phyloP scores from a whole-genome alignment of 1,284 basidiomycete genomes.

The Papiliotrema fonsecae region DNA sequence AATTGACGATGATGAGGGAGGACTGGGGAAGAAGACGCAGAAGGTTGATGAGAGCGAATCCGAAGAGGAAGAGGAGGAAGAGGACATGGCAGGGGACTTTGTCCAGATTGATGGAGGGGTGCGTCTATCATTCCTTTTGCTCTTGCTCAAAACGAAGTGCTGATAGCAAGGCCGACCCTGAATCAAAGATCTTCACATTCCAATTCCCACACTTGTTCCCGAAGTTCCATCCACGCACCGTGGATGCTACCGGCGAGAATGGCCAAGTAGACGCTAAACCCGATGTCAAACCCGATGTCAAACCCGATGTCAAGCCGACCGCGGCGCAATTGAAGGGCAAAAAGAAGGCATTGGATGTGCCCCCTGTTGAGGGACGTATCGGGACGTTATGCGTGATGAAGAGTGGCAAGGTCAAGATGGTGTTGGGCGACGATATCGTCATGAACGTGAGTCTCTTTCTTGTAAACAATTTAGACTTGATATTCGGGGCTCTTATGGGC shows the following conservation, averaged over 20 bases:
- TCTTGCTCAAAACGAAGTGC: not conserved
- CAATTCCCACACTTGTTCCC: slow-evolving; percentile 91
- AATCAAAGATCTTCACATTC: slow-evolving; percentile 76
- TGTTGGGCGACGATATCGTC: slow-evolving; percentile 69
- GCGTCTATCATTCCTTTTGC: slow-evolving; percentile 8
- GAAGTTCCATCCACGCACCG: slow-evolving; percentile 52
- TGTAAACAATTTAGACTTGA: too few species aligned
- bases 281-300: slow-evolving; percentile 17
- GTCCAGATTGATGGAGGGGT: slow-evolving; percentile 44
- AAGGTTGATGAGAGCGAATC: slow-evolving; percentile 75
- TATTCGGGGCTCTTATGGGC: too few species aligned
- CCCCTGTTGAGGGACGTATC: slow-evolving; percentile 66
- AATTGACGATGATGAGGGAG: slow-evolving; percentile 46
- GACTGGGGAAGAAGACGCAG: slow-evolving; percentile 59
- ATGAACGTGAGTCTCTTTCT: slow-evolving; percentile 63
- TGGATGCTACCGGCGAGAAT: slow-evolving; percentile 10
- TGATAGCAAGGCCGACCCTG: slow-evolving; percentile 47
- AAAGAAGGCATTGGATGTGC: slow-evolving; percentile 34
- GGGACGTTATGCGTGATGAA: slow-evolving; percentile 76
- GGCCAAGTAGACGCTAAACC: slow-evolving; percentile 21
- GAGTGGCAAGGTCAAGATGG: slow-evolving; percentile 81
- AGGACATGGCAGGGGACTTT: slow-evolving; percentile 81
- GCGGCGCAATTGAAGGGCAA: slow-evolving; percentile 14
- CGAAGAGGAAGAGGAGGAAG: slow-evolving; percentile 79
- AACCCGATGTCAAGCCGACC: slow-evolving; percentile 33